phyloP scores from a whole-genome alignment of 768 basidiomycete genomes.

The Tubosaeta sp. region DNA sequence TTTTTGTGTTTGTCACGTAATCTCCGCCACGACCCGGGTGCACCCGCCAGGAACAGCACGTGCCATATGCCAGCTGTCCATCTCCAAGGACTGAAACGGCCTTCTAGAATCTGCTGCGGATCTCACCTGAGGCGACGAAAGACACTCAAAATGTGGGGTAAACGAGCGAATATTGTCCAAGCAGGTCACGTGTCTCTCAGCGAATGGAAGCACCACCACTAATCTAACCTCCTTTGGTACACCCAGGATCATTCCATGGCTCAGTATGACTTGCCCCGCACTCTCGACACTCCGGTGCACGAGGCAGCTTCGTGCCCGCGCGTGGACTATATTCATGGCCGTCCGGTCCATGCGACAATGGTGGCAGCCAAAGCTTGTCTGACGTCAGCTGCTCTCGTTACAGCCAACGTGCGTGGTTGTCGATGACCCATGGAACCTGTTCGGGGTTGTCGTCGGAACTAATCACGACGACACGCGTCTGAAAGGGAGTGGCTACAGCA shows the following conservation, averaged over 20 bases:
- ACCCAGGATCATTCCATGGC: conserved; percentile 32
- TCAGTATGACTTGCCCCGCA: conserved; percentile 42
- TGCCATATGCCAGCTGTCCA: not conserved
- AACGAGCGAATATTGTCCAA: not conserved
- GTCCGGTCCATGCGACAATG: not conserved
- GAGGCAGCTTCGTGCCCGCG: conserved; percentile 12
- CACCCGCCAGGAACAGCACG: not conserved
- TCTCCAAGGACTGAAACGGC: not conserved
- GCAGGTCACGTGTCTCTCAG: not conserved
- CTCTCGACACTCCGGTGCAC: conserved; percentile 15
- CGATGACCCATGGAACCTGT: not conserved
- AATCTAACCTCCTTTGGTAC: conserved; percentile 43
- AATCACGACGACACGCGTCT: no score
- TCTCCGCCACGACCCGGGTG: not conserved
- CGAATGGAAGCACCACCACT: not conserved
- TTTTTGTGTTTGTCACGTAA: not conserved
- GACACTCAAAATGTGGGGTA: conserved; percentile 25
- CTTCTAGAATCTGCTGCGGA: conserved; percentile 4
- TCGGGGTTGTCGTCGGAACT: no score
- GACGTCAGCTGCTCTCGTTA: not conserved
- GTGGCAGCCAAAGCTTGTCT: conserved; percentile 3
- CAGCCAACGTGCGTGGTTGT: conserved; percentile 1
- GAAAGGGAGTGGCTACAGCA: conserved; percentile 51
- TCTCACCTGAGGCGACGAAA: conserved; percentile 21
- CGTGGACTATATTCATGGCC: not conserved